phyloP scores from a whole-genome alignment of 208 protist species.

The Lotmaria passim region DNA sequence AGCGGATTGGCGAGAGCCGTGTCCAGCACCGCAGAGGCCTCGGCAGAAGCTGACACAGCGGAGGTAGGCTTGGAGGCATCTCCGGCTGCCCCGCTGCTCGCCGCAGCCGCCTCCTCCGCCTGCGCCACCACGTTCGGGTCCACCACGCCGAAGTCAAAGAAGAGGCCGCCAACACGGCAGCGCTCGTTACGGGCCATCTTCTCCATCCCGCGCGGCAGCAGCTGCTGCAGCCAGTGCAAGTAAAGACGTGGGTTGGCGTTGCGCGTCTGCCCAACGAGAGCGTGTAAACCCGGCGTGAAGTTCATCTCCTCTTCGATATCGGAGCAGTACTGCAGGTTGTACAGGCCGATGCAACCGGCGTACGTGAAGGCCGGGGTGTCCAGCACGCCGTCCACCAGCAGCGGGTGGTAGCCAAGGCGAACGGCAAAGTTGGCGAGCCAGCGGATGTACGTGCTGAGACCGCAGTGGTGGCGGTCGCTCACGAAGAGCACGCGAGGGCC shows the following conservation, averaged over 20 bases:
- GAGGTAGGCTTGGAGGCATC: neutral
- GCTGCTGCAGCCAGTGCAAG: constrained; percentile 40
- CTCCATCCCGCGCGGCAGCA: constrained; percentile 38
- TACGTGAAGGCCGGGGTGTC: constrained; percentile 50
- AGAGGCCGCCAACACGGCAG: constrained; percentile 71
- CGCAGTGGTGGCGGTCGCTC: constrained; percentile 47
- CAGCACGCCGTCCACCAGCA: constrained; percentile 56
- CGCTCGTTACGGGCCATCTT: constrained; percentile 63
- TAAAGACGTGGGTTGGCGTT: constrained; percentile 47
- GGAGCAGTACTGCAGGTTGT: constrained; percentile 55
- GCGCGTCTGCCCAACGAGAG: constrained; percentile 36
- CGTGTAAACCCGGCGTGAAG: constrained; percentile 57
- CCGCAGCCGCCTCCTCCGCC: constrained; percentile 31
- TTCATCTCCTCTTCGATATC: constrained; percentile 67
- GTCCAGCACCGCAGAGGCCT: neutral
- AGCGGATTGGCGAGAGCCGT: constrained; percentile 43
- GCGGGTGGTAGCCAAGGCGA: constrained; percentile 68
- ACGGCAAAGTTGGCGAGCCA: constrained; percentile 62
- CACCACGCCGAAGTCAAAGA: constrained; percentile 73
- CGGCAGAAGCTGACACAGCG: neutral
- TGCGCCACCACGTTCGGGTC: constrained; percentile 36
- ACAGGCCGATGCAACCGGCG: constrained; percentile 48
- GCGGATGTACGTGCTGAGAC: constrained; percentile 55
- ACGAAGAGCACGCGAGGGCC: constrained; percentile 72
- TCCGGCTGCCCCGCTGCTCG: constrained; percentile 1